Conservation (phyloP, 371 early-diverging fungal species). For the Haplosporangium sp. region DNA sequence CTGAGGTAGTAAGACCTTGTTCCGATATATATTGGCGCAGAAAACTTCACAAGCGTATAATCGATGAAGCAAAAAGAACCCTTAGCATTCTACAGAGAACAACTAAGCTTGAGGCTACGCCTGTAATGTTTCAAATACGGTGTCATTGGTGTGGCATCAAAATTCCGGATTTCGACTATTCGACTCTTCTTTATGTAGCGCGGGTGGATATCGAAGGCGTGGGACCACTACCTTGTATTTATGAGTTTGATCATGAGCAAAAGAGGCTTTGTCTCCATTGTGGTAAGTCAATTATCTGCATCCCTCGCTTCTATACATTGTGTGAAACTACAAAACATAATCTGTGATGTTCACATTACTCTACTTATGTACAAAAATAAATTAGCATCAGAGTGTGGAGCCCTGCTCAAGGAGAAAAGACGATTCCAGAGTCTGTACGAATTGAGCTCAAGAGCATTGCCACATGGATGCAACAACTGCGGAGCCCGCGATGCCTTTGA, state of each 20-base stretch:
- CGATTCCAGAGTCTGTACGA: slow-evolving; percentile 37
- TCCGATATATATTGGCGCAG: background rate
- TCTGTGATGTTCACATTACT: no score
- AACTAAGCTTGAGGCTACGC: background rate
- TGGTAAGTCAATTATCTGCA: slow-evolving; percentile 7
- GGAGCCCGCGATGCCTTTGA: slow-evolving; percentile 20
- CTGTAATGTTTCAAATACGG: slow-evolving; percentile 7
- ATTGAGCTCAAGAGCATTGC: slow-evolving; percentile 11
- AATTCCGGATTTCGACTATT: background rate
- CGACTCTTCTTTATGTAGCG: background rate
- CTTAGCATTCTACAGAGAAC: background rate
- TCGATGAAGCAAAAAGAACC: background rate
- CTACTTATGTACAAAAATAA: background rate
- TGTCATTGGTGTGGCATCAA: slow-evolving; percentile 29
- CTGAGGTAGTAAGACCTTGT: background rate
- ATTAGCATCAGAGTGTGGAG: slow-evolving; percentile 21
- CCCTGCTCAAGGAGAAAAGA: slow-evolving; percentile 29
- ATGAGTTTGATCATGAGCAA: slow-evolving; percentile 31
- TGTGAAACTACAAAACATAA: no score
- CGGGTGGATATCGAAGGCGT: slow-evolving; percentile 29
- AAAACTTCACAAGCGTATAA: background rate
- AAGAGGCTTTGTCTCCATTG: slow-evolving; percentile 29
- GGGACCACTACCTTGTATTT: slow-evolving; percentile 12
- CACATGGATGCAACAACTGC: slow-evolving; percentile 27
- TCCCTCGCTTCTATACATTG: no score